Base-by-base conservation (phyloP, 257 asterid genomes). In the Nicotiana tomentosiformis region DNA sequence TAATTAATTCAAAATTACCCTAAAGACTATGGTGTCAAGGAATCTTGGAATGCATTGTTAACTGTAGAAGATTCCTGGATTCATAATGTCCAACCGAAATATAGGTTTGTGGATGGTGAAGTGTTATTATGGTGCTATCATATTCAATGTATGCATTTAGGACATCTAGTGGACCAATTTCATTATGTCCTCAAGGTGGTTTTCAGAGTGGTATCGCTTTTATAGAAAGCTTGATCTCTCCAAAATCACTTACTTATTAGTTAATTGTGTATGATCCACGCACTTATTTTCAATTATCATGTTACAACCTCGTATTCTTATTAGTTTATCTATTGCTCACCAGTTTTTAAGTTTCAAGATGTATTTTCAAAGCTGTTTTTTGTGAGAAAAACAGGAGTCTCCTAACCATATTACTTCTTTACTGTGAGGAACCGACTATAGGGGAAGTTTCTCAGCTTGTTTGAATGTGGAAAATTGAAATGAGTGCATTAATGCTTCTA, bases 21-120 rank as follows among this genome's bases (percentile, higher is more conserved):
- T 7, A 80, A 80, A 23, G 51, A 65, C 20, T 49, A 65, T 65
- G 83, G 46, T 35, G 32, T 65, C 17, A 5, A 81, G 12, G 61
- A 80, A 61, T 80, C 83, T 49, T 80, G 77, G 65, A 80, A 0
- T 68, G 57, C 35, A 37, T 66, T 80, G 62, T 64, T 66, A 29
- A 37, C 32, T 46, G 1, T 80, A 17, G 3, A 67, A 67, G 76
- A 67, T 33, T 3, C 53, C 1, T 16, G 3, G 20, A 17, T 17
- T 66, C 3, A 3, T 15, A 66, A 5, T 29, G 20, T 32, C 49
- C 0, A 14, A 7, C 49, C 49, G 1, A 66, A 15, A 32, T 66
- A 66, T 33, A 16, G 26, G 0, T 33, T 66, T 66, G 76, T 0
- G 14, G 26, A 35, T 67, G 77, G 51, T 67, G 53, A 67, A 67